Evolutionary conservation across 2,329 filamentous ascomycete genomes (phyloP), one percentile per base, ranked within the genome.

Genomic region (Aspergillus pseudoterreus): DNA sequence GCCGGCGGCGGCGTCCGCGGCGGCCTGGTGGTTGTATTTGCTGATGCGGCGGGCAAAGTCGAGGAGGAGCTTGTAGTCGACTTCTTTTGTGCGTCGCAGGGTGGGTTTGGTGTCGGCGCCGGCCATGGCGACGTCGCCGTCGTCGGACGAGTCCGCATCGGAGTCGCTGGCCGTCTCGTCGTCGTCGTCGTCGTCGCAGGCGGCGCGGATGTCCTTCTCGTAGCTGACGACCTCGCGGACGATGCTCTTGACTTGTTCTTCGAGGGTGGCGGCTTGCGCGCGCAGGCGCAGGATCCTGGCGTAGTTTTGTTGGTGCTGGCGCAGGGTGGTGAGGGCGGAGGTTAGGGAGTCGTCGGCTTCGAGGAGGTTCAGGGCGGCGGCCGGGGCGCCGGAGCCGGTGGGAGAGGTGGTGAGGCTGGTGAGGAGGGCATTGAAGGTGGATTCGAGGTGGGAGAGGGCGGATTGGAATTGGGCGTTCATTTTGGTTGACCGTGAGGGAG

Each of bases 11-110:
- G 72, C 73, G 58, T 75, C 74, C 10, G 70, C 66, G 24, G 73
- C 73, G 0, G 74, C 75, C 50, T 72, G 64, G 15, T 70, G 67
- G 49, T 77, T 76, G 53, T 76, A 75, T 58, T 73, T 75, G 63
- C 74, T 75, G 43, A 77, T 76, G 17, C 74, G 63, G 4, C 73
- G 68, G 4, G 75, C 74, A 47, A 77, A 77, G 27, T 74, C 68
- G 12, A 77, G 61, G 0, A 77, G 64, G 2, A 75, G 57, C 33
- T 65, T 65, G 54, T 76, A 77, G 38, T 76, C 73, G 8, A 77
- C 67, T 43, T 73, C 70, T 17, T 67, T 67, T 12, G 54, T 62
- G n/a, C 30, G 60, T n/a, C 55, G 59, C 2, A 57, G 21, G 12
- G 15, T 30, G 5, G 4, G n/a, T 4, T 9, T 15, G 14, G 51